Conservation (phyloP, 495 filamentous ascomycete species). For the Penicillium lagena region DNA sequence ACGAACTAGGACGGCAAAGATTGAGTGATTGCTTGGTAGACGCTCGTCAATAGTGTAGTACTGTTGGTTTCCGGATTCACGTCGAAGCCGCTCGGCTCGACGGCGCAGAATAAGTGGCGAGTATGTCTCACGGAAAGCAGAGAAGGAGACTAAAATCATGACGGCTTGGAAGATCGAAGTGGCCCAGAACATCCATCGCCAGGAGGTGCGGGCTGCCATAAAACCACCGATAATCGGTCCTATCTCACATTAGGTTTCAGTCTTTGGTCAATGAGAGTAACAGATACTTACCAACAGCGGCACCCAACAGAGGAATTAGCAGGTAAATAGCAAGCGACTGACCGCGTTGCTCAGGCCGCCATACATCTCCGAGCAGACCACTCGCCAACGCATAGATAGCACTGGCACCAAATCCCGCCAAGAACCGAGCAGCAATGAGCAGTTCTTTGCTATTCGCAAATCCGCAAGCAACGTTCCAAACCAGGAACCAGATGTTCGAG, state of each 20-base stretch:
- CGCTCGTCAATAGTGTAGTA: constrained; percentile 9
- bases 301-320: constrained; percentile 50
- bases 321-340: constrained; percentile 46
- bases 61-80: constrained; percentile 49
- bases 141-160: constrained; percentile 10
- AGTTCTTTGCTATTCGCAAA: constrained; percentile 32
- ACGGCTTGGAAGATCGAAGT: constrained; percentile 20
- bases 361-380: constrained; percentile 37
- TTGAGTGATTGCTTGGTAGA: constrained; percentile 5
- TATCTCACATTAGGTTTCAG: too few relatives aligned
- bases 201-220: constrained; percentile 49
- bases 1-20: constrained; percentile 11
- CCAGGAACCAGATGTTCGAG: constrained; percentile 54
- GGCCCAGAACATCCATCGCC: constrained; percentile 52
- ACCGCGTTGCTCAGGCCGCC: constrained; percentile 45
- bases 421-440: constrained; percentile 39
- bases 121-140: constrained; percentile 53
- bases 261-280: background rate
- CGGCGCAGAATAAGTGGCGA: constrained; percentile 46
- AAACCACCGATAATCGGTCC: constrained; percentile 46
- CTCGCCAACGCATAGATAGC: constrained; percentile 30
- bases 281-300: constrained; percentile 32
- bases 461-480: constrained; percentile 44
- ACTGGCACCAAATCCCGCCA: constrained; percentile 45
- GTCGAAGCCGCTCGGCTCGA: constrained; percentile 44